Evolutionary conservation across 2,329 filamentous ascomycete species (phyloP).

Genomic region (Xylaria sp.): DNA sequence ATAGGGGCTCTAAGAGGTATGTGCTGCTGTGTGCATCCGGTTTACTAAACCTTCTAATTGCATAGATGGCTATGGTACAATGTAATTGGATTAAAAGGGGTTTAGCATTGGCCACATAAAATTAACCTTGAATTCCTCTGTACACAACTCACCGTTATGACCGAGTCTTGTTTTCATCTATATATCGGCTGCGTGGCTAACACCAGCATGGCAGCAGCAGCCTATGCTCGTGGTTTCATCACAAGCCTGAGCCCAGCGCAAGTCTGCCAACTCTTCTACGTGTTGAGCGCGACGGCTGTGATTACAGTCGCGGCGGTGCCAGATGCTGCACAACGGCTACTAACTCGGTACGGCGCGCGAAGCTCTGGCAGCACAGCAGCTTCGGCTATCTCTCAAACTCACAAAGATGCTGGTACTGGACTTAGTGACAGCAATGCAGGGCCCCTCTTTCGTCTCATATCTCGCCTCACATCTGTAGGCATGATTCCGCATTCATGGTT

Average conservation of each 20-base stretch:
- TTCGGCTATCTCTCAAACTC: conserved; percentile 6
- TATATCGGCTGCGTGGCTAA: neutral
- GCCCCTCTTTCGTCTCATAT: conserved; percentile 48
- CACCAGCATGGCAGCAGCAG: conserved; percentile 15
- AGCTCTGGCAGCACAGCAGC: conserved; percentile 38
- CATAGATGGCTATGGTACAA: neutral
- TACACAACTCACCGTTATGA: neutral
- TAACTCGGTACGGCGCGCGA: conserved; percentile 65
- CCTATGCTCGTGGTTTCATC: conserved; percentile 26
- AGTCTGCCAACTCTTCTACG: conserved; percentile 61
- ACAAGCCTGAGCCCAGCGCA: conserved; percentile 44
- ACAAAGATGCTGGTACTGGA: neutral
- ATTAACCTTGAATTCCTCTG: conserved; percentile 1
- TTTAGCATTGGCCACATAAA: neutral
- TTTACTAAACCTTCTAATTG: conserved; percentile 17
- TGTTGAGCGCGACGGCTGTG: conserved; percentile 56
- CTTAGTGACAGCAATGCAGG: conserved; percentile 27
- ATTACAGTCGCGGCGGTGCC: conserved; percentile 59
- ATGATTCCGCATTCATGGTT: conserved; percentile 92
- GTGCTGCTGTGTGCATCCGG: neutral
- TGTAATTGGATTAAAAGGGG: neutral
- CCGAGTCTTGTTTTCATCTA: neutral
- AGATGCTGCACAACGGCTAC: conserved; percentile 54
- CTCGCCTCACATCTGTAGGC: conserved; percentile 54
- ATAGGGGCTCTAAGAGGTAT: neutral